A percentile compares a stretch with the other conserved stretches of the same genome.
Conservation (phyloP, 768 basidiomycete genomes). For the Cantharellus anzutake region DNA sequence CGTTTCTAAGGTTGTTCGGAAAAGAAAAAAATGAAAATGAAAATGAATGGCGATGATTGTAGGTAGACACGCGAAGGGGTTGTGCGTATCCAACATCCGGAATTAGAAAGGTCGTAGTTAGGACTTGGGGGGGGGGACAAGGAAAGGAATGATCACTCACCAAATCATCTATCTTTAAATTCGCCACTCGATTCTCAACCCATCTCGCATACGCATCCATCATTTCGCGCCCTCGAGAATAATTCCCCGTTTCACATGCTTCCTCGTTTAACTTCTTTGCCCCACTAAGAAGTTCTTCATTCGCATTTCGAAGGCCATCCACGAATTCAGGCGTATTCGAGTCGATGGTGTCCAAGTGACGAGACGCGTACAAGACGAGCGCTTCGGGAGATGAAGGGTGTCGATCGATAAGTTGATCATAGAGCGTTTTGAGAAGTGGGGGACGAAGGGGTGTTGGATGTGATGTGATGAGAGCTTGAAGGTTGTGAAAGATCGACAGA, state of each 20-base stretch:
- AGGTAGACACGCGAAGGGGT: too few relatives aligned
- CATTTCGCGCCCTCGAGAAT: constrained; percentile 4
- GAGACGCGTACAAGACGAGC: constrained; percentile 23
- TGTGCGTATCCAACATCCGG: too few relatives aligned
- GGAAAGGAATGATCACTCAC: constrained; percentile 12
- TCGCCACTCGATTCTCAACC: constrained; percentile 28
- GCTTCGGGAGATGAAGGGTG: constrained; percentile 23
- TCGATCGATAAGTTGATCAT: constrained; percentile 21
- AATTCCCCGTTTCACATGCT: constrained; percentile 1
- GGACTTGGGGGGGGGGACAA: neutral
- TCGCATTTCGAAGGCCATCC: constrained; percentile 30
- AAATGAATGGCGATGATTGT: too few relatives aligned
- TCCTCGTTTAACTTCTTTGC: constrained; percentile 9
- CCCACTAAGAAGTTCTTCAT: constrained; percentile 27
- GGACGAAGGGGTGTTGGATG: constrained; percentile 26
- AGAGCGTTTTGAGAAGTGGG: constrained; percentile 25
- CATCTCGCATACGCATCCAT: constrained; percentile 26
- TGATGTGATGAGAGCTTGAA: constrained; percentile 24
- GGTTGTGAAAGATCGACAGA: constrained; percentile 23
- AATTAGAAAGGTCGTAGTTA: too few relatives aligned
- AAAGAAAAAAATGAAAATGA: neutral
- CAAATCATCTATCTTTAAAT: constrained; percentile 17
- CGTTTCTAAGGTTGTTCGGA: constrained; percentile 1
- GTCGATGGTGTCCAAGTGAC: constrained; percentile 15
- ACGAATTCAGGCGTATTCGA: constrained; percentile 32